phyloP scores from a whole-genome alignment of 352 stramenopile species.

The Halophytophthora polymorphica region DNA sequence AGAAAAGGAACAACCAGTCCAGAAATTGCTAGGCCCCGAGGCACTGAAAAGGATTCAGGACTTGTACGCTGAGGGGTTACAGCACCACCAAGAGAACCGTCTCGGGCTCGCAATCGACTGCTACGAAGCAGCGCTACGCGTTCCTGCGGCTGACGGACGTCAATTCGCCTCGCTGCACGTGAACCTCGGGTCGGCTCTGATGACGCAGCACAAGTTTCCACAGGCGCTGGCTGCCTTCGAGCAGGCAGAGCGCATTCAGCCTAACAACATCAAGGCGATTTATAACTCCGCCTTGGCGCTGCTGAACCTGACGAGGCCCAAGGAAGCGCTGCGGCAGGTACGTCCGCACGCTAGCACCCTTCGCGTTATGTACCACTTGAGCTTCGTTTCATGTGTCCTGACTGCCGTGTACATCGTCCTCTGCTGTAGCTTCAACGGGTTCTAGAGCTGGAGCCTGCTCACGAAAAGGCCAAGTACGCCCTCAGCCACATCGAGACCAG shows the following conservation, averaged over 20 bases:
- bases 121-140: slow-evolving; percentile 47
- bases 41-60: slow-evolving; percentile 36
- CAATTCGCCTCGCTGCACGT: slow-evolving; percentile 65
- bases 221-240: slow-evolving; percentile 40
- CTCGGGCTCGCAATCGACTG: slow-evolving; percentile 40
- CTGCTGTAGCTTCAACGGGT: slow-evolving; percentile 28
- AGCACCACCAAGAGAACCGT: slow-evolving; percentile 50
- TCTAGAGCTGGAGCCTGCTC: slow-evolving; percentile 31
- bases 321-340: slow-evolving; percentile 34
- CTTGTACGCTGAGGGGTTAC: slow-evolving; percentile 59
- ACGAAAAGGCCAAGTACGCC: slow-evolving; percentile 33
- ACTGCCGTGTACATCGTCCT: background rate
- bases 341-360: slow-evolving; percentile 6
- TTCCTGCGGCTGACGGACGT: slow-evolving; percentile 23
- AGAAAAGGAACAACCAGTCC: background rate
- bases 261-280: slow-evolving; percentile 48
- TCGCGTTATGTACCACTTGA: background rate
- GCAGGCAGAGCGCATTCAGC: slow-evolving; percentile 46
- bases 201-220: slow-evolving; percentile 32
- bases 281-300: slow-evolving; percentile 60
- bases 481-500: slow-evolving; percentile 20
- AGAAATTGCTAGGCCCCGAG: slow-evolving; percentile 11
- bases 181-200: slow-evolving; percentile 59
- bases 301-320: slow-evolving; percentile 27
- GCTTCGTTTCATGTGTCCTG: background rate